Evolutionary conservation across 108 stramenopile genomes (phyloP), one percentile per base, ranked within the genome.

Genomic region (Epithemia pelagica): DNA sequence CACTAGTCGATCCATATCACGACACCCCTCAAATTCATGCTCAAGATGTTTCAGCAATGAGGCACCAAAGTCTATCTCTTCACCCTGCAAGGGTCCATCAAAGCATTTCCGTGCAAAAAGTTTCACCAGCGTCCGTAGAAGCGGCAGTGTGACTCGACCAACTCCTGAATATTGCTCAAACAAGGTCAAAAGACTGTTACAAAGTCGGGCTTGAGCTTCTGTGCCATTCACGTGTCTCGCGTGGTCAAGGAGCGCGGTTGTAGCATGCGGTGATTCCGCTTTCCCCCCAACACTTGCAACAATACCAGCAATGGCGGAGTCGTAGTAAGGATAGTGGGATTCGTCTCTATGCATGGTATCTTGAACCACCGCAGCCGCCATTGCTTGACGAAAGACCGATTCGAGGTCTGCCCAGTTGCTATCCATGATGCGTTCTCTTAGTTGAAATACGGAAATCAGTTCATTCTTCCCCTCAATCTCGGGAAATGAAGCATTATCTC

Each of bases 231-330:
- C 52, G 3, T 59, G 33, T 27, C 64, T 73, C 22, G 57, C 54
- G 92, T 92, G 96, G 30, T 87, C 70, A 54, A 96, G 68, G 8
- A 99, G 78, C 27, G 89, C 80, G 0, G 58, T 68, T 32, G 72
- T 68, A 5, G 95, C 81, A n/a, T 84, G 80, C 5, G 96, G 89
- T 56, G 79, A 82, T 77, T 99, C 94, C 5, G 91, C 93, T 59
- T 97, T 71, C 23, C 95, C 92, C 23, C 98, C 98, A n/a, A 96
- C 91, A 65, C 94, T 94, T 23, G 96, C 70, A 20, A 96, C 73
- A 54, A 97, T 69, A 24, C 98, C 98, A 57, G 85, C 80, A 29
- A 96, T 61, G 64, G 96, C 82, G 25, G 65, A 69, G 30, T 77
- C 65, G 29, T 81, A 80, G 65, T 89, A 96, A 32, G 54, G 74